Base-by-base conservation (phyloP, 75 land plant genomes). In the Azolla pinnata region DNA sequence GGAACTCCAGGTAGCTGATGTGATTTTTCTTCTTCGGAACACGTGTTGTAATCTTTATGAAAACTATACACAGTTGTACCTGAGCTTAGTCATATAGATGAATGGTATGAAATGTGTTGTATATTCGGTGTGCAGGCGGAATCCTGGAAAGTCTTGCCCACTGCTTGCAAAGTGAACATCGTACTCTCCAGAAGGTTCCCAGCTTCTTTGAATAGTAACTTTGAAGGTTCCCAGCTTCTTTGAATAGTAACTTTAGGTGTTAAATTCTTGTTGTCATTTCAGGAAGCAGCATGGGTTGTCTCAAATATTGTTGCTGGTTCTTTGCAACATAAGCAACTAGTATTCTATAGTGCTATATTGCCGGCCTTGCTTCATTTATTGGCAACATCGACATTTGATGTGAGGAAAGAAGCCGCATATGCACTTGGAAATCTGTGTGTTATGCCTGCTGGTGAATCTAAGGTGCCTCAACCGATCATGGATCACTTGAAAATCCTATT, bases 271-370 rank as follows among this genome's bases (percentile, higher is more conserved):
- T 33, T 29, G 27, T 55, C 51, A 1, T 48, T 60, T 61, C 57
- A 95, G 99, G 99, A 95, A 62, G 83, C 97, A 44, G 75, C 91
- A 4, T 95, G 99, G 99, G 97, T 72, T 55, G 69, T 95, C 48
- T 90, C 99, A 12, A 95, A 95, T 54, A 76, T 95, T 60, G 97
- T 88, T 29, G 85, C 99, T 23, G 97, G 99, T 44, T 83, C 99
- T 1, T 40, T 78, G 17, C 72, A 70, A 28, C 99, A 95, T 72
- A 95, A 95, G 73, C 64, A 70, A 56, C 56, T 80, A 29, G 83
- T 90, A 56, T 78, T 72, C 60, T 61, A 72, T 0, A 77, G 80
- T 49, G 85, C 80, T 20, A 80, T 79, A 29, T 64, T 75, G 23
- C 71, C 75, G 8, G 40, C 84, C 16, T 48, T 95, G 40, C 32